Base-by-base conservation (phyloP, 805 yeast species). In the Candida pseudofarinosa region DNA sequence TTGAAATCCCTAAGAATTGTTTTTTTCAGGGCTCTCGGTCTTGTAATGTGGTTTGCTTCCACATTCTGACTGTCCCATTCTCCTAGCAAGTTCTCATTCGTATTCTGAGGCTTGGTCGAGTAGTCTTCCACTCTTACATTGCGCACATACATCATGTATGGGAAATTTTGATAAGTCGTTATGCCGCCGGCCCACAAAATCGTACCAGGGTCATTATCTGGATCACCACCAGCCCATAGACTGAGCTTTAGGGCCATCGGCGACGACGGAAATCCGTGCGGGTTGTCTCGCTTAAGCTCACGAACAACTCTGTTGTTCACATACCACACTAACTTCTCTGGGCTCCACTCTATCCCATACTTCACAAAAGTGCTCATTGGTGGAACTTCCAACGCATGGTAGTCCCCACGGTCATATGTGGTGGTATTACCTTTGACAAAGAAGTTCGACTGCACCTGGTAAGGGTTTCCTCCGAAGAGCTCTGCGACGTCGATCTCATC, bases 201-300 rank as follows among this genome's bases (percentile, higher is more conserved):
- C 3, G 75, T 69, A 4, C 74, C 75, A 16, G 46, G 48, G 7
- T 43, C 50, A 37, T 67, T 68, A 5, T 38, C 40, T 8, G 50
- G 51, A 40, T 68, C 74, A 0, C 75, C 73, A 3, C 75, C 75
- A 1, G 65, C 69, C 74, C 75, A 70, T 18, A 68, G 46, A 45
- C 72, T 64, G 18, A 67, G 44, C 41, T 58, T 58, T 18, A 69
- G 50, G 4, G 48, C 38, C 71, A 65, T 65, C 33, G 75, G 75
- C 12, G 68, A 56, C 3, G 43, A 18, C 6, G 74, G 74, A 38
- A 48, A 60, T 14, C 69, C 69, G 31, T 65, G 62, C 1, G 43
- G 42, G 31, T 52, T 49, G 13, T 47, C 52, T 2, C 47, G 43
- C 8, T 18, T 35, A 2, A 65, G 45, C 3, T 19, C 51, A 16